phyloP scores from a whole-genome alignment of 306 rosid genomes.

The barrel medic (Medicago truncatula) region MtrunA17r5.0-ANR NC_053046.1:4995501-4996000 shows the following conservation, averaged over 20 bases:
- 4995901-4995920: neutral
- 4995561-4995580: slow-evolving; percentile 9
- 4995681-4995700: neutral
- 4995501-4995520: slow-evolving; percentile 8
- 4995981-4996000: slow-evolving; percentile 14
- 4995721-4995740: neutral
- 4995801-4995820: neutral
- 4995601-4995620: neutral
- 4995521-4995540: slow-evolving; percentile 15
- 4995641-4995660: neutral
- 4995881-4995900: neutral
- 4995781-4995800: neutral
- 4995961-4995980: slow-evolving; percentile 15
- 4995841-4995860: neutral
- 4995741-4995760: neutral
- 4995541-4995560: neutral
- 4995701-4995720: neutral
- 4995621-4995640: neutral
- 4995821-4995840: neutral
- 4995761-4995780: neutral
- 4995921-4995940: slow-evolving; percentile 9
- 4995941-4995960: slow-evolving; percentile 1
- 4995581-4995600: slow-evolving; percentile 8
- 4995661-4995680: neutral
- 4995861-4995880: slow-evolving; percentile 16